Evolutionary conservation across 2,329 filamentous ascomycete genomes (phyloP).

Genomic region (Fusarium coicis): DNA sequence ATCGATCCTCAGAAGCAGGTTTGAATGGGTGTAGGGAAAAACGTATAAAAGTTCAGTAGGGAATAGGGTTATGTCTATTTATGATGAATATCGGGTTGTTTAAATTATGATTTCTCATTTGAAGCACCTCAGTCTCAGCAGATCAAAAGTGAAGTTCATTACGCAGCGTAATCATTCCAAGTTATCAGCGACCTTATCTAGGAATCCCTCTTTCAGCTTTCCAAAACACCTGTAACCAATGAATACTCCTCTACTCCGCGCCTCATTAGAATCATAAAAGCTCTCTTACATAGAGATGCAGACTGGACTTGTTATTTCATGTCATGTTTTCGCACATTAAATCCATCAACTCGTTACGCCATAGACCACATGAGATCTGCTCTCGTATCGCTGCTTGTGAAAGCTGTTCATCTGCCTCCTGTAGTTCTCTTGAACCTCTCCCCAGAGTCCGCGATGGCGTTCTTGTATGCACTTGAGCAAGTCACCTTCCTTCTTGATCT

Average conservation of each 20-base stretch:
- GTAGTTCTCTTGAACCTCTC: conserved; percentile 45
- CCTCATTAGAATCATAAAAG: background rate
- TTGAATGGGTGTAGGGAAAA: background rate
- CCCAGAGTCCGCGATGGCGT: conserved; percentile 45
- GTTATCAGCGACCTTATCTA: background rate
- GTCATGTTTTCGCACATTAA: background rate
- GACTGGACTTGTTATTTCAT: background rate
- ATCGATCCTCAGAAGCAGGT: conserved; percentile 34
- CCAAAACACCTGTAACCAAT: background rate
- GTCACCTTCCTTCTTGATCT: conserved; percentile 36
- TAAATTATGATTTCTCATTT: background rate
- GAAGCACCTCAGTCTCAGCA: background rate
- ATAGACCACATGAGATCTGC: conserved; percentile 38
- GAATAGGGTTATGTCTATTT: background rate
- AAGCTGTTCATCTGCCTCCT: conserved; percentile 40
- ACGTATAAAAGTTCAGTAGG: background rate
- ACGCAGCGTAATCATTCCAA: background rate
- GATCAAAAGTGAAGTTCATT: background rate
- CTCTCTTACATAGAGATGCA: background rate
- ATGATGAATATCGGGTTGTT: background rate
- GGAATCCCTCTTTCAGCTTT: background rate
- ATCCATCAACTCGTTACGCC: conserved; percentile 23
- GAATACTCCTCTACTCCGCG: background rate
- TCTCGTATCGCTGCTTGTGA: conserved; percentile 34
- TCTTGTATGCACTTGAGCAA: conserved; percentile 40